Base-by-base conservation (phyloP, 805 yeast genomes). In the Tetrapisispora taiwanensis region DNA sequence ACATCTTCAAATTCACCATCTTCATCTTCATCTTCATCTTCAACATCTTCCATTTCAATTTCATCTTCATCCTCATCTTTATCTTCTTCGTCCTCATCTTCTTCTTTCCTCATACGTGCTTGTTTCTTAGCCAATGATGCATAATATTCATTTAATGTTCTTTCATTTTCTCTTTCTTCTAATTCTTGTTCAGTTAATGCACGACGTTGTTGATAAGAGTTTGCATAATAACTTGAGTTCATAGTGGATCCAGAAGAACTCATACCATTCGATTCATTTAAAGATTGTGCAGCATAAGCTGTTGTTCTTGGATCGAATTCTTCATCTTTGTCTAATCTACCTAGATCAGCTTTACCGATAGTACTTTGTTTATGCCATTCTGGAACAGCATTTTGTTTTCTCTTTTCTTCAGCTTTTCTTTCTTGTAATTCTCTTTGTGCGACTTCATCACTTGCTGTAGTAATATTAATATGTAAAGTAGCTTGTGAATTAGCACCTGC, bases 341-440 rank as follows among this genome's bases (percentile, higher is more conserved):
- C 84, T 46, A 76, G 62, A 3, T 73, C 71, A 13, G 73, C 64
- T 52, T 79, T 72, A 38, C 95, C 95, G 52, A 90, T 90, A 0
- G 99, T 89, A 58, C 90, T 79, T 53, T 82, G 81, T 51, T 83
- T 78, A 60, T 92, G 95, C 99, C 99, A 92, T 26, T 92, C 81
- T 7, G 99, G 99, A 52, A 92, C 72, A 4, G 96, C 96, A 60
- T 92, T 92, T 63, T 90, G 96, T 58, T 84, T 81, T 62, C 89
- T 62, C 74, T 81, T 63, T 76, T 78, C 73, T 74, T 79, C 69
- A 70, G 79, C 65, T 61, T 84, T 82, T 58, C 76, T 69, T 53
- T 79, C 79, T 58, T 70, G 74, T 54, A 74, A 73, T 63, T 81
- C 88, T 52, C 78, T 74, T 58, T 74, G 79, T 52, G 74, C 72